These are phyloP conservation scores for Hypoxylon crocopeplum DNA, from an alignment of 495 filamentous ascomycete genomes.

Conservation along the genomic window DNA sequence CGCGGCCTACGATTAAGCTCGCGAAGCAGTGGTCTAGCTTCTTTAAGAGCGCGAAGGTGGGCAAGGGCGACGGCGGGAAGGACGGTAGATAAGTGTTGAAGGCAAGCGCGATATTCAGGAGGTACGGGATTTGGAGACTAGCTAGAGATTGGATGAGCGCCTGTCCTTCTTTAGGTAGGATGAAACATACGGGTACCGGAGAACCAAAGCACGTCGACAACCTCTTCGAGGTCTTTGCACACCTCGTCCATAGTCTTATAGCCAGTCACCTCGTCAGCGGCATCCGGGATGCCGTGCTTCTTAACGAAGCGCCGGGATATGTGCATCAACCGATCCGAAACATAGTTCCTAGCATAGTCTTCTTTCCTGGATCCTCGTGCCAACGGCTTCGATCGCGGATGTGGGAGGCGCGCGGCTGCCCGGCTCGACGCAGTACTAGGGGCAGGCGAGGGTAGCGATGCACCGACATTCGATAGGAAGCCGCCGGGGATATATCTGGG, in stretches of 20 bases:
- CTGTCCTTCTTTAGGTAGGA: neutral
- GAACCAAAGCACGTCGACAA: conserved; percentile 82
- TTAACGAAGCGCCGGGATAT: conserved; percentile 77
- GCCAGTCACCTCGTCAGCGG: conserved; percentile 61
- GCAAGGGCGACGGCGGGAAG: conserved; percentile 69
- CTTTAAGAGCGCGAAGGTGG: conserved; percentile 70
- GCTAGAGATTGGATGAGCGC: conserved; percentile 53
- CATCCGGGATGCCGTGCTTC: conserved; percentile 66
- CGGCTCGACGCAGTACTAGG: conserved; percentile 57
- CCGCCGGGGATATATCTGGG: conserved; percentile 46
- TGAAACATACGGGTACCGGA: conserved; percentile 75
- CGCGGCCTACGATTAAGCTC: conserved; percentile 69
- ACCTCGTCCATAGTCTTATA: conserved; percentile 75
- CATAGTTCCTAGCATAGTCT: conserved; percentile 72
- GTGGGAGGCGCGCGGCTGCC: conserved; percentile 60
- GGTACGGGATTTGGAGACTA: conserved; percentile 80
- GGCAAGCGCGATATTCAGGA: conserved; percentile 77
- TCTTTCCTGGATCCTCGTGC: conserved; percentile 78
- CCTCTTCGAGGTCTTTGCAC: conserved; percentile 69
- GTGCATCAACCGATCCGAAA: conserved; percentile 66
- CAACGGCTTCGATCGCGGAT: conserved; percentile 68
- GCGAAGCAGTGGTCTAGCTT: conserved; percentile 83
- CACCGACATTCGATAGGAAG: conserved; percentile 52
- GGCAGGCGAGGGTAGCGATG: conserved; percentile 60
- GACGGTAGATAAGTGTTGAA: conserved; percentile 67